Conservation (phyloP, 106 monocot species). For the Triglochin maritima region DNA sequence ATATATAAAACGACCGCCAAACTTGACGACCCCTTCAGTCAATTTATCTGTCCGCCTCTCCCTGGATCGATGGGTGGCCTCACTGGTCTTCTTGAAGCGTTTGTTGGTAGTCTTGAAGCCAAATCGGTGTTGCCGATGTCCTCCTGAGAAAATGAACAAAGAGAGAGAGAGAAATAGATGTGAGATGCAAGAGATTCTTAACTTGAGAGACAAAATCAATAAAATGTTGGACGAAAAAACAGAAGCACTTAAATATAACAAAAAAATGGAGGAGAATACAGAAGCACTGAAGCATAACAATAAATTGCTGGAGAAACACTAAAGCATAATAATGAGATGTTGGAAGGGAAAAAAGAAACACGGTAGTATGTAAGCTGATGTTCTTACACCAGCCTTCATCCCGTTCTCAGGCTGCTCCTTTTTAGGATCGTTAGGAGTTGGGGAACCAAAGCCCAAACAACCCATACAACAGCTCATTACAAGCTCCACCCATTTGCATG, state of each 20-base stretch:
- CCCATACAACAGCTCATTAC: background rate
- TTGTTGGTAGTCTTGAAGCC: background rate
- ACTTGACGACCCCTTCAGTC: background rate
- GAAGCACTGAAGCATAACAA: no score
- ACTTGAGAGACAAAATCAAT: no score
- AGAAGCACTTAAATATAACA: no score
- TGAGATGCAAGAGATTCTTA: background rate
- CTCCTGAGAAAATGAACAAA: no score
- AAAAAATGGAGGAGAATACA: no score
- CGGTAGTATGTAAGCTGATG: no score
- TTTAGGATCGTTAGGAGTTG: background rate
- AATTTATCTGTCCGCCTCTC: background rate
- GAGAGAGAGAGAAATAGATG: background rate
- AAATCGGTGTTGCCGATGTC: no score
- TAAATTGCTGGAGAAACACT: no score
- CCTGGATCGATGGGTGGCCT: slow-evolving; percentile 1
- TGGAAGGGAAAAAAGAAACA: no score
- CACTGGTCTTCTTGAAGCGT: background rate
- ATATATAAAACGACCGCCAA: no score
- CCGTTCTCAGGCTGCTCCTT: background rate
- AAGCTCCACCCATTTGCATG: background rate
- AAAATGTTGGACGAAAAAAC: no score
- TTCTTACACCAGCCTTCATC: background rate
- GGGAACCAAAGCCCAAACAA: slow-evolving; percentile 4
- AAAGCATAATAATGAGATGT: no score